phyloP scores from a whole-genome alignment of 805 yeast species.

The Yueomyces sinensis region DNA sequence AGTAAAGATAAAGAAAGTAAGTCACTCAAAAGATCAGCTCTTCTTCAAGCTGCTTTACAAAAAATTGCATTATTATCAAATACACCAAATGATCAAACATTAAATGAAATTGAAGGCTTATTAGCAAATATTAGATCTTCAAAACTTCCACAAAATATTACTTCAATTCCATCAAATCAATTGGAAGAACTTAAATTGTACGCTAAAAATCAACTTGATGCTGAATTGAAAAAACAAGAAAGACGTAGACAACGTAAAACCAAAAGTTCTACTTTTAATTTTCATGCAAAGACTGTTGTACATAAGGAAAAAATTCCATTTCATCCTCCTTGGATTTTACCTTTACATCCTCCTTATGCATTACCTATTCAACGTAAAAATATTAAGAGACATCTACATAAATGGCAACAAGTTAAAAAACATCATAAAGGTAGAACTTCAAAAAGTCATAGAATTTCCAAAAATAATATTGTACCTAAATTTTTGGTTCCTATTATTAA shows the following conservation, averaged over 20 bases:
- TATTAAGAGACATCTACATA: slow-evolving; percentile 3
- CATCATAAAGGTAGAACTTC: not conserved
- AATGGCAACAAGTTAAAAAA: slow-evolving; percentile 1
- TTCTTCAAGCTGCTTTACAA: not conserved
- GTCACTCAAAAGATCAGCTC: not conserved
- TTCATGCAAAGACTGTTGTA: slow-evolving; percentile 14
- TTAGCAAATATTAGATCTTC: slow-evolving; percentile 5
- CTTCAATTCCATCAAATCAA: not conserved
- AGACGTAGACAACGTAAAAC: slow-evolving; percentile 2
- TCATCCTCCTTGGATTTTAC: slow-evolving; percentile 25
- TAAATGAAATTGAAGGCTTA: slow-evolving; percentile 15
- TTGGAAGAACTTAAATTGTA: not conserved
- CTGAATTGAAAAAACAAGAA: not conserved
- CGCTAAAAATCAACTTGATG: not conserved
- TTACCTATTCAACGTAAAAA: slow-evolving; percentile 20
- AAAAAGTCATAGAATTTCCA: slow-evolving; percentile 2
- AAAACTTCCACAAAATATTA: not conserved
- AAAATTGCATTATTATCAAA: not conserved
- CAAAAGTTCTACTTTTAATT: slow-evolving; percentile 3
- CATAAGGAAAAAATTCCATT: slow-evolving; percentile 18
- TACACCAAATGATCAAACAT: slow-evolving; percentile 1
- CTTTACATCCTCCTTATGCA: slow-evolving; percentile 19
- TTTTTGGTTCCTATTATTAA: slow-evolving; percentile 20
- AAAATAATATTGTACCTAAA: slow-evolving; percentile 14
- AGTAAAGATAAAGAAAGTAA: slow-evolving; percentile 5